These are phyloP conservation scores for Kokia cookei DNA, from an alignment of 441 rosid genomes.

Conservation along the genomic window DNA sequence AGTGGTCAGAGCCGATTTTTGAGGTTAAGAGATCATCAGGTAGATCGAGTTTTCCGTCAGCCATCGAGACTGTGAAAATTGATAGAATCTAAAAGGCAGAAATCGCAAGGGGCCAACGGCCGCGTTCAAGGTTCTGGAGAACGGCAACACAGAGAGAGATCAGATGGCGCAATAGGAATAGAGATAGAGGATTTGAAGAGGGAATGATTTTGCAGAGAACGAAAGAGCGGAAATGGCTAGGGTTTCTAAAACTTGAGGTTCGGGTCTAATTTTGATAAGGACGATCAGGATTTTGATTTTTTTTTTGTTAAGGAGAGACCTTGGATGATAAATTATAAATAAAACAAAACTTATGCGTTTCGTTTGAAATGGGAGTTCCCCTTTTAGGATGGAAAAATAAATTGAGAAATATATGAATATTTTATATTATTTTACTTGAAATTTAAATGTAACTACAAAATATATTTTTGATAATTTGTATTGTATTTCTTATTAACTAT, in stretches of 20 bases:
- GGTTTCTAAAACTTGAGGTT: conserved; percentile 7
- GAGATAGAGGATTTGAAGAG: neutral
- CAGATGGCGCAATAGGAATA: neutral
- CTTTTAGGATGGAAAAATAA: no score
- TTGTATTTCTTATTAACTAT: no score
- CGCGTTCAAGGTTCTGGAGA: neutral
- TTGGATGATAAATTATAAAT: neutral
- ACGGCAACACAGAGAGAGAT: neutral
- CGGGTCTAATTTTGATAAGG: neutral
- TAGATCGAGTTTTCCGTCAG: conserved; percentile 52
- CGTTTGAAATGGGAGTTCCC: neutral
- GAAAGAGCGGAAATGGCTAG: conserved; percentile 6
- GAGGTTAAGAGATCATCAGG: conserved; percentile 51
- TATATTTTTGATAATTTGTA: no score
- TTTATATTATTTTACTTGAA: no score
- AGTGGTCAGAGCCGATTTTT: conserved; percentile 30
- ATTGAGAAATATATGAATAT: no score
- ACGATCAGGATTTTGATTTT: neutral
- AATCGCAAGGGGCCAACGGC: conserved; percentile 4
- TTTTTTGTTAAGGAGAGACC: neutral
- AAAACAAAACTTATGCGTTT: neutral
- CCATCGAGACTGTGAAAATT: conserved; percentile 30
- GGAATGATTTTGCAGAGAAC: neutral
- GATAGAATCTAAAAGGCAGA: neutral
- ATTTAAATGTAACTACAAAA: no score